A percentile compares a stretch with the other conserved stretches of the same genome.
Evolutionary conservation across 495 filamentous ascomycete species (phyloP).

Genomic region (Durotheca rogersii): DNA sequence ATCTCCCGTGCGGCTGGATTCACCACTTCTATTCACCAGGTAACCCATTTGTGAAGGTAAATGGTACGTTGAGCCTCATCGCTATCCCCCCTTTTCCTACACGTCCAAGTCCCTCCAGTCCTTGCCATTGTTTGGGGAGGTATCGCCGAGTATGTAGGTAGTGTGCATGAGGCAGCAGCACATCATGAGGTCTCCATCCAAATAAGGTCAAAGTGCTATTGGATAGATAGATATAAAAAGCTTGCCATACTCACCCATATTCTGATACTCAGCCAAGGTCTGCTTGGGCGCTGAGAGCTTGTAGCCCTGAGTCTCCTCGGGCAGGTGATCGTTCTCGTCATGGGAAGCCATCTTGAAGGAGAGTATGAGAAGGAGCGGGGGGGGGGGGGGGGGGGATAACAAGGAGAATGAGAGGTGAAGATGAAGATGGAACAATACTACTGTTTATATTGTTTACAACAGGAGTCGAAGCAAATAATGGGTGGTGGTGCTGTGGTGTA

Average conservation of each 20-base stretch:
- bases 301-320: slow-evolving; percentile 89
- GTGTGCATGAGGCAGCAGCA: background rate
- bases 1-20: background rate
- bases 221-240: slow-evolving; percentile 4
- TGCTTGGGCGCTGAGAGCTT: slow-evolving; percentile 95
- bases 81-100: background rate
- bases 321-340: slow-evolving; percentile 79
- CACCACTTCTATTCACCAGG: too few species aligned
- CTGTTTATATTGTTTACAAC: slow-evolving; percentile 11
- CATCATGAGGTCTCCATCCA: background rate
- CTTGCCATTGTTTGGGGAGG: background rate
- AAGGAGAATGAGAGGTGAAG: slow-evolving; percentile 1
- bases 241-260: slow-evolving; percentile 71
- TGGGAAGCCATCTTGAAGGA: slow-evolving; percentile 63
- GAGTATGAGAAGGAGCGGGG: background rate
- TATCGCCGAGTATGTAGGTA: background rate
- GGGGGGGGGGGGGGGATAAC: background rate
- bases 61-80: background rate
- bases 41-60: background rate
- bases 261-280: slow-evolving; percentile 84
- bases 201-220: slow-evolving; percentile 12
- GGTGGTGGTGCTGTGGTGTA: background rate
- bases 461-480: slow-evolving; percentile 11
- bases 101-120: background rate
- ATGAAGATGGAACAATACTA: slow-evolving; percentile 8